phyloP scores from a whole-genome alignment of 192 early-diverging fungal species.

The Spizellomyces sp. region DNA sequence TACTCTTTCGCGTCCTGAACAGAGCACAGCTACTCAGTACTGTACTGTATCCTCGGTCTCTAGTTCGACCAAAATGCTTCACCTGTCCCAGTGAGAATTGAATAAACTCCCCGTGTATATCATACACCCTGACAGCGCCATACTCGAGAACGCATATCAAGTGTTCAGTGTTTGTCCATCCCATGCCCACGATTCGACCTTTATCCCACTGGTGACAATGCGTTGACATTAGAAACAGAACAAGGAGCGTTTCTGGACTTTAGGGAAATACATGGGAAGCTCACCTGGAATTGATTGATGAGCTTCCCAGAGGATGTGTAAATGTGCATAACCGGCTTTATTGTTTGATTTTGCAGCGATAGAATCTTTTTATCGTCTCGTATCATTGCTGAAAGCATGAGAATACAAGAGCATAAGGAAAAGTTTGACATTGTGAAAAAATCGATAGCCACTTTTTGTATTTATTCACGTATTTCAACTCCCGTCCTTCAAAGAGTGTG shows the following conservation, averaged over 20 bases:
- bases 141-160: slow-evolving; percentile 87
- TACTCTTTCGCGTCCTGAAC: slow-evolving; percentile 75
- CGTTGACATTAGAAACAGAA: neutral
- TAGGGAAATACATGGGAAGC: neutral
- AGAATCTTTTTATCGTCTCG: slow-evolving; percentile 86
- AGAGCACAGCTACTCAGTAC: neutral
- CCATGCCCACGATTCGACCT: slow-evolving; percentile 84
- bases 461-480: no score
- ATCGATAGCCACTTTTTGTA: neutral
- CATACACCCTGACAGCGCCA: slow-evolving; percentile 79
- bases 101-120: slow-evolving; percentile 77
- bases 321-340: slow-evolving; percentile 80
- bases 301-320: slow-evolving; percentile 85
- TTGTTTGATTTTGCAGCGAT: slow-evolving; percentile 69
- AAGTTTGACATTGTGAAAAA: no score
- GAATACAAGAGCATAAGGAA: no score
- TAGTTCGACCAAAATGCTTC: neutral
- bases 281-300: slow-evolving; percentile 82
- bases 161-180: slow-evolving; percentile 88
- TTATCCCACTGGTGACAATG: slow-evolving; percentile 72
- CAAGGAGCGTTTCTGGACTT: neutral
- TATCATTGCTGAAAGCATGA: slow-evolving; percentile 71
- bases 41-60: slow-evolving; percentile 1
- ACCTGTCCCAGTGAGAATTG: slow-evolving; percentile 83
- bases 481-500: no score